These are phyloP conservation scores for Hordeum pubiflorum DNA, from an alignment of 202 grass and related monocot species.

Conservation along the genomic window DNA sequence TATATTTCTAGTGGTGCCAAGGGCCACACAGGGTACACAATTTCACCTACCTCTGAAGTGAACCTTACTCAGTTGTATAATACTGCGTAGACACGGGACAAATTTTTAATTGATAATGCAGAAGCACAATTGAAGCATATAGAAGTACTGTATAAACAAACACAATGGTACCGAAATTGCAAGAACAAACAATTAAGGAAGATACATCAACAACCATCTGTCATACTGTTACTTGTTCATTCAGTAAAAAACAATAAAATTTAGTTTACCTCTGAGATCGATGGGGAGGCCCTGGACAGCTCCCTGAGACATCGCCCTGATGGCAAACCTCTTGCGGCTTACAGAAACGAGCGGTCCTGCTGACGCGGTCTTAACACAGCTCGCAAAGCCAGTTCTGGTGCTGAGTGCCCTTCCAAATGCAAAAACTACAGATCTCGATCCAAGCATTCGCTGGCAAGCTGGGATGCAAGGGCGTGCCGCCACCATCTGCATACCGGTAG, in stretches of 20 bases:
- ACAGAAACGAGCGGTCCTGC: constrained; percentile 12
- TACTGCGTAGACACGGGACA: neutral
- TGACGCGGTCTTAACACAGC: constrained; percentile 11
- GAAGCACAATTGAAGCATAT: neutral
- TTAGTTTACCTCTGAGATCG: constrained; percentile 53
- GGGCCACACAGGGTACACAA: neutral
- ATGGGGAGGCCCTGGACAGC: constrained; percentile 50
- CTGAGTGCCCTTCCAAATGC: constrained; percentile 17
- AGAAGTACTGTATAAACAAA: neutral
- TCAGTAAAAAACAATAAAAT: neutral
- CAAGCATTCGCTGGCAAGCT: constrained; percentile 29
- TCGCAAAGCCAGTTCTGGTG: constrained; percentile 20
- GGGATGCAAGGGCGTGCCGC: constrained; percentile 29
- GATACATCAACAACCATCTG: neutral
- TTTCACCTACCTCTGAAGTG: neutral
- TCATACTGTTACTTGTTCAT: neutral
- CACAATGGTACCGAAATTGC: neutral
- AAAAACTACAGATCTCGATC: constrained; percentile 21
- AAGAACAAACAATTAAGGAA: neutral
- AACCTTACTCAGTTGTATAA: neutral
- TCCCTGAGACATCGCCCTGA: constrained; percentile 51
- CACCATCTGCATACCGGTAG: constrained; percentile 45
- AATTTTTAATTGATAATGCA: neutral
- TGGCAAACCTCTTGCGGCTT: constrained; percentile 26
- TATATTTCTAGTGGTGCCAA: no score